Evolutionary conservation across 495 filamentous ascomycete genomes (phyloP).

Genomic region (Umbilicaria muhlenbergii): DNA sequence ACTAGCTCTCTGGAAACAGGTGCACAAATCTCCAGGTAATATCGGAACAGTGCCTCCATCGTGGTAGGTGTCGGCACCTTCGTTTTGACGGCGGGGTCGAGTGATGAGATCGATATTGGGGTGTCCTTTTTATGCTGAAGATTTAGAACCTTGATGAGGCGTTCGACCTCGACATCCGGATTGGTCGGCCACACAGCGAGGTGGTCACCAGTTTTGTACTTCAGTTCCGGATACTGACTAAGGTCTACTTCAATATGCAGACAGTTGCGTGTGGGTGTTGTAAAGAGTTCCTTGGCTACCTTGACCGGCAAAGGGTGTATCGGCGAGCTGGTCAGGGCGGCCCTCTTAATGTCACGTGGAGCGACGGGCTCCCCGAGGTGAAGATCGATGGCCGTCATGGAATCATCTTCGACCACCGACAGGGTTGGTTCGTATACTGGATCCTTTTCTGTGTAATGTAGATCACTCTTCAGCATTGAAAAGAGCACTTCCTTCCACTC

Average conservation of each 20-base stretch:
- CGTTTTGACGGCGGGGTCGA: slow-evolving; percentile 21
- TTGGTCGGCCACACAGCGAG: slow-evolving; percentile 15
- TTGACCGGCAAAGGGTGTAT: slow-evolving; percentile 21
- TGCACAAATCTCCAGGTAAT: slow-evolving; percentile 35
- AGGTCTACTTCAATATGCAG: slow-evolving; percentile 36
- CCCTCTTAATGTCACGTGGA: slow-evolving; percentile 11
- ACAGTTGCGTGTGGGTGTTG: slow-evolving; percentile 23
- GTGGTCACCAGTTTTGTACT: slow-evolving; percentile 22
- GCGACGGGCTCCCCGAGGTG: slow-evolving; percentile 24
- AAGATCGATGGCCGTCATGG: slow-evolving; percentile 23
- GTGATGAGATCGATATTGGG: slow-evolving; percentile 18
- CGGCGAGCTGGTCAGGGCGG: slow-evolving; percentile 15
- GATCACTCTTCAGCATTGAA: slow-evolving; percentile 17
- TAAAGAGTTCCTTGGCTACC: slow-evolving; percentile 25
- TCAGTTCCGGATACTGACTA: neutral
- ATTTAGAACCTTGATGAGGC: slow-evolving; percentile 23
- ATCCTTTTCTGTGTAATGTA: slow-evolving; percentile 25
- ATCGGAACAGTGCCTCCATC: slow-evolving; percentile 23
- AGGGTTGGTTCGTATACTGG: slow-evolving; percentile 26
- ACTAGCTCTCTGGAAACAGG: slow-evolving; percentile 29
- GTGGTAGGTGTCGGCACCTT: slow-evolving; percentile 30
- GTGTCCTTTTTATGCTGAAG: slow-evolving; percentile 13
- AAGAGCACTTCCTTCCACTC: slow-evolving; percentile 32
- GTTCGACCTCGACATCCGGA: slow-evolving; percentile 22
- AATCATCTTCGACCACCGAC: slow-evolving; percentile 22